Base-by-base conservation (phyloP, 306 rosid species). In the Rubus idaeus region DNA sequence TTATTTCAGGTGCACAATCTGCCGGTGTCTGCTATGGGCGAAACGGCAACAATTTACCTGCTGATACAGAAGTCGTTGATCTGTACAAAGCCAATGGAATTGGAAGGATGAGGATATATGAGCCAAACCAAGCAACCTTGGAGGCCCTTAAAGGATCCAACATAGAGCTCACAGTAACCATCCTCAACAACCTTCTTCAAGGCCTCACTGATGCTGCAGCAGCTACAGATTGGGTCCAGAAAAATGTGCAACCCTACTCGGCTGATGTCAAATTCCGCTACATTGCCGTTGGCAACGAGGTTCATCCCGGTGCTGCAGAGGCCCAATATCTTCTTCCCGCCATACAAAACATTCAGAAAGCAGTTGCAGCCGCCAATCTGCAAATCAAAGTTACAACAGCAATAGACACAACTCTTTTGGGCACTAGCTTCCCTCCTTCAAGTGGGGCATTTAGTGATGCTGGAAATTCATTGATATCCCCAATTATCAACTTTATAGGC, bases 311-410 rank as follows among this genome's bases (percentile, higher is more conserved):
- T 9, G 67, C 73, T 68, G 7, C 49, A 5, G 74, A 30, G 40
- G 83, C 85, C 5, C 52, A 44, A 0, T 87, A 20, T 8, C 46
- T 87, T 74, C 26, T 84, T 1, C 58, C 84, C 0, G 90, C 83
- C 3, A 79, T 87, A 26, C 71, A 71, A 4, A 89, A 79, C 80
- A 78, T 91, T 45, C 78, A 82, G 0, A 62, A 10, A 4, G 87
- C 88, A 71, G 74, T 87, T 64, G 47, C 70, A 12, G 60, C 83
- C 4, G 78, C 86, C 20, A 86, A 83, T 55, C 77, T 89, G 21
- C 90, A 85, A 74, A 84, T 87, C 11, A 87, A 89, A 76, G 92
- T 93, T 8, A 83, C 94, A 5, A 90, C 90, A 17, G 84, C 88
- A n/a, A 86, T 89, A 39, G 77, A 76, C 57, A 35, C 70, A 3